A percentile compares a stretch with the other conserved stretches of the same genome.
phyloP scores from a whole-genome alignment of 306 rosid genomes.

The Arachis hypogaea region DNA sequence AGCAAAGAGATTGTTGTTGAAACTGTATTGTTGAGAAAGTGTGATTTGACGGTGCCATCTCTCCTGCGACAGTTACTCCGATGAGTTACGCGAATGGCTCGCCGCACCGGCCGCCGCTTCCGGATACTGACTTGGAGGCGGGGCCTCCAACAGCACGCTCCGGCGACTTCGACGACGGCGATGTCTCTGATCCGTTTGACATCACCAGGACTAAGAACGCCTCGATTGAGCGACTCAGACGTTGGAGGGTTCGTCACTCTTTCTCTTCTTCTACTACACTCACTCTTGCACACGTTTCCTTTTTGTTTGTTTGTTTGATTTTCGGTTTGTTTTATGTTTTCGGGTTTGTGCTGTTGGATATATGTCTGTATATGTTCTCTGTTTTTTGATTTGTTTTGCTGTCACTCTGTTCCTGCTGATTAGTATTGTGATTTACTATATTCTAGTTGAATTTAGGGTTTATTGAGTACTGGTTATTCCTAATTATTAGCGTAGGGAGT shows the following conservation, averaged over 20 bases:
- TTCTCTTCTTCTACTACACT: constrained; percentile 6
- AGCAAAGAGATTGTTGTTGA: not conserved
- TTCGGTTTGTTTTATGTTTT: not conserved
- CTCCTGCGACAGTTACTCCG: constrained; percentile 83
- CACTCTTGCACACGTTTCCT: not conserved
- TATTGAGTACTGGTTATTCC: constrained; percentile 8
- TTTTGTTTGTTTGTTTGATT: not conserved
- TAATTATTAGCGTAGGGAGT: constrained; percentile 46
- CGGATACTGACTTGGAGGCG: constrained; percentile 65
- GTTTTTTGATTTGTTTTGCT: not conserved
- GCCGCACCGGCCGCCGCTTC: constrained; percentile 34
- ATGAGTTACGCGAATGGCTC: constrained; percentile 60
- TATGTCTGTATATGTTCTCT: not conserved
- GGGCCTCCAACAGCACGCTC: constrained; percentile 40
- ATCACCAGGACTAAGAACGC: constrained; percentile 83
- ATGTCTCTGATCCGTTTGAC: constrained; percentile 54
- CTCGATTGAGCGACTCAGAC: constrained; percentile 77
- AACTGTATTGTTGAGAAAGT: not conserved
- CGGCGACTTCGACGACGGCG: constrained; percentile 51
- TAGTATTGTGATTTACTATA: constrained; percentile 6
- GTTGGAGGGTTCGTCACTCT: constrained; percentile 78
- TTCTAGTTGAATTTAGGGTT: constrained; percentile 24
- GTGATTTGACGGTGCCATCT: constrained; percentile 73
- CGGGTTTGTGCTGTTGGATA: not conserved
- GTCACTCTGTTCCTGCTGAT: not conserved